Conservation (phyloP, 371 early-diverging fungal species). For the Enterospora canceri region DNA sequence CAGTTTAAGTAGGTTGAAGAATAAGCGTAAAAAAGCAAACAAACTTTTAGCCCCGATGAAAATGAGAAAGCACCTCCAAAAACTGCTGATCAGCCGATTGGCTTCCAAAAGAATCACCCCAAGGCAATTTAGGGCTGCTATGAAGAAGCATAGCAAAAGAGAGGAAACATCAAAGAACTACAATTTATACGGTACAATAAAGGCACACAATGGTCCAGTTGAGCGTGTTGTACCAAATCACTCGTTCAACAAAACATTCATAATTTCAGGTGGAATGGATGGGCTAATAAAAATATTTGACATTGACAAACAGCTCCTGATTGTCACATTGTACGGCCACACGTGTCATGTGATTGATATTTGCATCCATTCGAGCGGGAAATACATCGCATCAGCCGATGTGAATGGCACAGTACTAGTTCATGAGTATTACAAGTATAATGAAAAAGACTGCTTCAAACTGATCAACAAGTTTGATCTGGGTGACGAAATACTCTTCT, state of each 20-base stretch:
- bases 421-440: slow-evolving; percentile 25
- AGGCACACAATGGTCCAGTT: slow-evolving; percentile 51
- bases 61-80: too few species aligned
- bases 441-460: slow-evolving; percentile 2
- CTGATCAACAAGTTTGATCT: slow-evolving; percentile 5
- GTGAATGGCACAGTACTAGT: slow-evolving; percentile 37
- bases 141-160: not conserved
- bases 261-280: slow-evolving; percentile 52
- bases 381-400: slow-evolving; percentile 47
- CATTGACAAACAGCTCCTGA: slow-evolving; percentile 26
- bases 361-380: slow-evolving; percentile 41
- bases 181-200: not conserved
- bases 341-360: slow-evolving; percentile 44
- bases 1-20: slow-evolving; percentile 47
- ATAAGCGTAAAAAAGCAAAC: not conserved
- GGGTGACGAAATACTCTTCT: slow-evolving; percentile 37
- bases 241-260: slow-evolving; percentile 27
- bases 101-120: too few species aligned
- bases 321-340: slow-evolving; percentile 47
- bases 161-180: not conserved
- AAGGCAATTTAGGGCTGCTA: too few species aligned
- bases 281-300: slow-evolving; percentile 55
- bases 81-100: too few species aligned
- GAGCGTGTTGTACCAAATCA: slow-evolving; percentile 50
- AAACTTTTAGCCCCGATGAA: too few species aligned